These are phyloP conservation scores for Mortierella sp. DNA, from an alignment of 371 early-diverging fungal species.

Conservation along the genomic window DNA sequence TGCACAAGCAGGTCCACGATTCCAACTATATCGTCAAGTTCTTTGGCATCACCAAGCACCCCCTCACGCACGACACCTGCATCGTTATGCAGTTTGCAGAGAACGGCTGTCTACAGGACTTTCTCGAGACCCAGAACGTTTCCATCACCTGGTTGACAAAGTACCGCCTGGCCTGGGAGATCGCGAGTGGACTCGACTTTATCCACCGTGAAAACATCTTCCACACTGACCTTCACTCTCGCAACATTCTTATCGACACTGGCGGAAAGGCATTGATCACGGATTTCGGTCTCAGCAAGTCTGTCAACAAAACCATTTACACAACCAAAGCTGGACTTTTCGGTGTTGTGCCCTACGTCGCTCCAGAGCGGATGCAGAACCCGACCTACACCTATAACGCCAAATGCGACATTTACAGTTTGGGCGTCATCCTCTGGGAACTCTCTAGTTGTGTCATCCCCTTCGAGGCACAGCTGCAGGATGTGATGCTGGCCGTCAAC, in stretches of 20 bases:
- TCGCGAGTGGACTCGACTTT: slow-evolving; percentile 53
- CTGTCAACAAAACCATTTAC: slow-evolving; percentile 57
- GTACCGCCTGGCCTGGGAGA: slow-evolving; percentile 53
- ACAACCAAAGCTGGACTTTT: slow-evolving; percentile 57
- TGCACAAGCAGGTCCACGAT: slow-evolving; percentile 58
- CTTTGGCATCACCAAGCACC: slow-evolving; percentile 56
- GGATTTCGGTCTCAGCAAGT: slow-evolving; percentile 55
- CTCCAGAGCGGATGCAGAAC: slow-evolving; percentile 65
- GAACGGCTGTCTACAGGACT: slow-evolving; percentile 58
- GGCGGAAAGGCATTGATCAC: slow-evolving; percentile 54
- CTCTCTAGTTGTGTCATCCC: slow-evolving; percentile 60
- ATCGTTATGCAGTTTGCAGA: slow-evolving; percentile 59
- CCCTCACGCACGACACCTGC: slow-evolving; percentile 56
- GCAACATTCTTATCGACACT: slow-evolving; percentile 88
- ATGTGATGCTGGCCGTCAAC: slow-evolving; percentile 59
- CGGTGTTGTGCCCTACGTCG: slow-evolving; percentile 69
- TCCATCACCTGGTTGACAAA: slow-evolving; percentile 55
- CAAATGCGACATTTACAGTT: slow-evolving; percentile 65
- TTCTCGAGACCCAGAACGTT: slow-evolving; percentile 48
- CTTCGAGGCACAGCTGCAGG: slow-evolving; percentile 54
- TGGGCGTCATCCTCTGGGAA: slow-evolving; percentile 71
- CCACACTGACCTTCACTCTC: slow-evolving; percentile 97
- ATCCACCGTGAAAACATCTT: slow-evolving; percentile 91
- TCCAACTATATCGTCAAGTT: slow-evolving; percentile 58
- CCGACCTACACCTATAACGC: slow-evolving; percentile 62